Conservation (phyloP, 192 early-diverging fungal species). For the Kickxella alabastrina region DNA sequence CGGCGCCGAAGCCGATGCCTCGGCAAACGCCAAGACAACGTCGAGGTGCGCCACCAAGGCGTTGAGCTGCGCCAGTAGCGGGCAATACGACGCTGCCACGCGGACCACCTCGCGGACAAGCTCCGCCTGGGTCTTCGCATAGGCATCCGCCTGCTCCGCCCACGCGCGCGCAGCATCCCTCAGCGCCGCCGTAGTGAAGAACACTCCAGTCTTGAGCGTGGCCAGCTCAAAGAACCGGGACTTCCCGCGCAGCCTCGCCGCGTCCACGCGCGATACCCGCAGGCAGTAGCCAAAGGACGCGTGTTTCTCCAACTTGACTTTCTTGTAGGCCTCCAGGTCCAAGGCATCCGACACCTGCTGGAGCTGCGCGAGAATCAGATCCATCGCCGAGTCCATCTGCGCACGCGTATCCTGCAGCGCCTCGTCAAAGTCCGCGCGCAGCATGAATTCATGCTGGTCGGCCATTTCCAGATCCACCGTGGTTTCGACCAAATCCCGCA, state of each 20-base stretch:
- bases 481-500: slow-evolving; percentile 83
- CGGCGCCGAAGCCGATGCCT: slow-evolving; percentile 79
- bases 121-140: slow-evolving; percentile 63
- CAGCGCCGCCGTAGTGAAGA: slow-evolving; percentile 78
- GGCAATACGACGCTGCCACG: slow-evolving; percentile 81
- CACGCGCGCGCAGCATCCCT: slow-evolving; percentile 60
- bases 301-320: slow-evolving; percentile 87
- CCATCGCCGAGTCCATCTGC: slow-evolving; percentile 54
- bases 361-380: slow-evolving; percentile 61
- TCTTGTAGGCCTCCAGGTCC: slow-evolving; percentile 75
- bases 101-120: slow-evolving; percentile 85
- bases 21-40: slow-evolving; percentile 84
- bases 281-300: slow-evolving; percentile 80
- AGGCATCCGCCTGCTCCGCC: slow-evolving; percentile 58
- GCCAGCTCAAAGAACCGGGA: slow-evolving; percentile 76
- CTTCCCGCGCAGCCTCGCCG: slow-evolving; percentile 60
- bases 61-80: slow-evolving; percentile 75
- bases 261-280: slow-evolving; percentile 69
- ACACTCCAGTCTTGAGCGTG: slow-evolving; percentile 83
- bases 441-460: slow-evolving; percentile 81
- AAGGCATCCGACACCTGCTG: slow-evolving; percentile 56
- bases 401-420: slow-evolving; percentile 34
- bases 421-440: slow-evolving; percentile 82
- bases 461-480: slow-evolving; percentile 84
- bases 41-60: slow-evolving; percentile 77